A percentile compares a stretch with the other conserved stretches of the same genome.
These are phyloP conservation scores for Chalaropsis thielavioides DNA, from an alignment of 2,329 filamentous ascomycete species.

Conservation along the genomic window DNA sequence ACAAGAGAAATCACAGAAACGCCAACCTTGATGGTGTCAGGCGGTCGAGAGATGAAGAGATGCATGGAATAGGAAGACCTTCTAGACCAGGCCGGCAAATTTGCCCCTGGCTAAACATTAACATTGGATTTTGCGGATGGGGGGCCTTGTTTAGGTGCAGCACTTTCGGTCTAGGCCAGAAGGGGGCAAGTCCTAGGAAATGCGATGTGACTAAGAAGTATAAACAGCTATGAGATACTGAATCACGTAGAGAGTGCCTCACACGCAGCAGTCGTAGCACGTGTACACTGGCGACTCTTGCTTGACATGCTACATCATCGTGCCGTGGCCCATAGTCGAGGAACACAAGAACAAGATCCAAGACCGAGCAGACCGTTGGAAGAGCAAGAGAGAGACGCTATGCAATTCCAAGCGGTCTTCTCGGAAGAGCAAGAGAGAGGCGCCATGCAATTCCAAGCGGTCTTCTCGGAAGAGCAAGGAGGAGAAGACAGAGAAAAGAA, in stretches of 20 bases:
- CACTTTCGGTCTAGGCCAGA: not conserved
- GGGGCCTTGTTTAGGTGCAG: not conserved
- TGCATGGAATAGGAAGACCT: not conserved
- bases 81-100: not conserved
- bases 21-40: not conserved
- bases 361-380: not conserved
- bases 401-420: not conserved
- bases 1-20: not conserved
- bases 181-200: not conserved
- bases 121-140: not conserved
- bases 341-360: too few species aligned
- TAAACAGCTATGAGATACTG: not conserved
- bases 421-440: not conserved
- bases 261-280: too few species aligned
- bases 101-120: constrained; percentile 2
- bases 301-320: too few species aligned
- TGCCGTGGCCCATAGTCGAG: too few species aligned
- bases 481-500: not conserved
- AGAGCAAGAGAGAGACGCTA: not conserved
- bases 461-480: not conserved
- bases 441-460: not conserved
- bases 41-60: not conserved
- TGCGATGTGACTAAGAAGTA: not conserved
- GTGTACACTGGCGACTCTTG: too few species aligned
- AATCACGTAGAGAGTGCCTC: too few species aligned